These are phyloP conservation scores for Lactarius pseudohatsudake DNA, from an alignment of 768 basidiomycete species.

Conservation along the genomic window DNA sequence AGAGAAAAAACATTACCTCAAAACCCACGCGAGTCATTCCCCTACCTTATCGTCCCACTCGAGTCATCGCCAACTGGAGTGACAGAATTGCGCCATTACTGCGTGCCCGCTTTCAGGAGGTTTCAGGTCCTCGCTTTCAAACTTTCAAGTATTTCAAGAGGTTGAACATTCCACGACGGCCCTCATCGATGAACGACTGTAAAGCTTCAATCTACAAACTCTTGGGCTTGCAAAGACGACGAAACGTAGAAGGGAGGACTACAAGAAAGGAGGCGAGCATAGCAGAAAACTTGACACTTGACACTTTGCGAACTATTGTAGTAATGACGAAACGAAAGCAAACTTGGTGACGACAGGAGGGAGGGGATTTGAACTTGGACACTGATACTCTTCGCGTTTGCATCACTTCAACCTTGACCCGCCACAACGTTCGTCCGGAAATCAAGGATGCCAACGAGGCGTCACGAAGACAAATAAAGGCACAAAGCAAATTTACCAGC, in stretches of 20 bases:
- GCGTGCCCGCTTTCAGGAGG: constrained; percentile 8
- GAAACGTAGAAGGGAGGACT: constrained; percentile 44
- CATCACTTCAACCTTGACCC: constrained; percentile 44
- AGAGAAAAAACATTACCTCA: constrained; percentile 1
- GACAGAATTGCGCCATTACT: constrained; percentile 1
- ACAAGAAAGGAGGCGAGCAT: constrained; percentile 55
- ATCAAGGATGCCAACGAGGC: constrained; percentile 30
- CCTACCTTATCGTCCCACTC: constrained; percentile 21
- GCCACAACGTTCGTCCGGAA: constrained; percentile 28
- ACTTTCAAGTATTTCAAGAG: constrained; percentile 24
- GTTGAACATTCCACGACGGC: constrained; percentile 25
- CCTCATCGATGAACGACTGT: constrained; percentile 28
- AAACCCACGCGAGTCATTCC: constrained; percentile 22
- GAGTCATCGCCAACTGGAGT: constrained; percentile 12
- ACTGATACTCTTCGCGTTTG: constrained; percentile 39
- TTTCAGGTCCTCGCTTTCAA: constrained; percentile 23
- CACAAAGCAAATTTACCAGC: constrained; percentile 55
- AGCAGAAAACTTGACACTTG: constrained; percentile 68
- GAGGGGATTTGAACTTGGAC: constrained; percentile 43
- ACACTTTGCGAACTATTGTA: constrained; percentile 53
- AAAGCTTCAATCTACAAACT: constrained; percentile 28
- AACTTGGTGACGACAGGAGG: constrained; percentile 39
- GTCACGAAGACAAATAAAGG: constrained; percentile 27
- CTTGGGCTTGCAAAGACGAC: constrained; percentile 33
- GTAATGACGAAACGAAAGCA: constrained; percentile 45